Conservation (phyloP, 2,329 filamentous ascomycete genomes). For the Aspergillus tubingensis region DNA sequence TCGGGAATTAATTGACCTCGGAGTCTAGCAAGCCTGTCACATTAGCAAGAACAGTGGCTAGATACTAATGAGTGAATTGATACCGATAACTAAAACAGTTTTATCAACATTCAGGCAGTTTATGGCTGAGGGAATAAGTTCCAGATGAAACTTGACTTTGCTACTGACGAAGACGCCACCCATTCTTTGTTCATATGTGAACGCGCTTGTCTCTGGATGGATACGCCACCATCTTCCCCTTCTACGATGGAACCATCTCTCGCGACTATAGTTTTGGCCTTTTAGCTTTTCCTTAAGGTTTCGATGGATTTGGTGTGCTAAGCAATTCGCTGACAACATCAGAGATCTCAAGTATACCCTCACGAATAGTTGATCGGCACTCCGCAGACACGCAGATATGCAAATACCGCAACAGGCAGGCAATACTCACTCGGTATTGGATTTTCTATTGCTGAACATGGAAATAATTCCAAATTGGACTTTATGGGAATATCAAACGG, state of each 20-base stretch:
- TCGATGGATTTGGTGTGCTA: neutral
- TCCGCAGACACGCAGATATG: too few species aligned
- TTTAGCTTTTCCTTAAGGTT: neutral
- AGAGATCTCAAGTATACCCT: neutral
- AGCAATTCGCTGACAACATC: neutral
- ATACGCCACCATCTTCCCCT: neutral
- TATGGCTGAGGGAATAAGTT: neutral
- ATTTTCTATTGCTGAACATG: too few species aligned
- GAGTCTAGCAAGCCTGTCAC: too few species aligned
- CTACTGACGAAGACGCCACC: neutral
- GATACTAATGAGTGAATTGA: too few species aligned
- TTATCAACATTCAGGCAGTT: neutral
- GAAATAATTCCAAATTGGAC: too few species aligned
- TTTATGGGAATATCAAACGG: too few species aligned
- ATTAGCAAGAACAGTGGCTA: too few species aligned
- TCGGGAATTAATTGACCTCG: too few species aligned
- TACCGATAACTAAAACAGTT: too few species aligned
- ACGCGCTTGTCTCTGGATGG: neutral
- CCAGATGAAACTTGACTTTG: neutral
- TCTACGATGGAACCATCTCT: neutral
- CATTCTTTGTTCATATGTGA: neutral
- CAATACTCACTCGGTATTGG: too few species aligned
- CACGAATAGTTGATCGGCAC: neutral
- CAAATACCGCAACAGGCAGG: too few species aligned
- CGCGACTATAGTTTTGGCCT: too few species aligned